Conservation (phyloP, 495 filamentous ascomycete species). For the Podospora didyma region DNA sequence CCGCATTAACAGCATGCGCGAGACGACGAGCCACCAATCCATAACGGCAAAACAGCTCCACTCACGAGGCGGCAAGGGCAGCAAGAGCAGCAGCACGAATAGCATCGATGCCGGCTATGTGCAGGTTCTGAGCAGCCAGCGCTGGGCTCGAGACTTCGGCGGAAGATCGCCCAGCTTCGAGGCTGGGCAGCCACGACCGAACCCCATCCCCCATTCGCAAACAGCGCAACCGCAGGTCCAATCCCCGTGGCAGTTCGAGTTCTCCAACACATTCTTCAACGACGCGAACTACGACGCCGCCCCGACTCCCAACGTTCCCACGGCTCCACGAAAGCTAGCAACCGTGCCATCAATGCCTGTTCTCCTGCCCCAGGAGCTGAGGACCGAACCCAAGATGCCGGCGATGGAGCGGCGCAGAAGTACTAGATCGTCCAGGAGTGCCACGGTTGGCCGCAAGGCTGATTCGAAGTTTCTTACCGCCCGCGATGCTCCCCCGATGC, state of each 20-base stretch:
- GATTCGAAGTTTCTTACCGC: conserved; percentile 17
- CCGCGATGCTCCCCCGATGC: conserved; percentile 27
- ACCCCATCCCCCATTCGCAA: conserved; percentile 8
- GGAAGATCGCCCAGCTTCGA: conserved; percentile 78
- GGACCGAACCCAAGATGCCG: conserved; percentile 27
- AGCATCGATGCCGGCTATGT: conserved; percentile 63
- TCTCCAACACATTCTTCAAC: conserved; percentile 41
- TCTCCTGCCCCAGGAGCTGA: conserved; percentile 37
- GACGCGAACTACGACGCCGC: conserved; percentile 71
- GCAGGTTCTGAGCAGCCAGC: conserved; percentile 50
- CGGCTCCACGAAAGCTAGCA: conserved; percentile 60
- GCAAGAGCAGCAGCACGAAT: conserved; percentile 68
- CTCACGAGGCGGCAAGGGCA: conserved; percentile 57
- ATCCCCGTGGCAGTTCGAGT: conserved; percentile 40
- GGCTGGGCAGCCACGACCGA: conserved; percentile 41
- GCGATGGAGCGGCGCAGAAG: conserved; percentile 56
- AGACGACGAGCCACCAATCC: conserved; percentile 32
- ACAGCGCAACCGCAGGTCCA: conserved; percentile 1
- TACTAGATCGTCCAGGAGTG: conserved; percentile 58
- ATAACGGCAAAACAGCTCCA: conserved; percentile 29
- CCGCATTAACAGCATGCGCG: conserved; percentile 60
- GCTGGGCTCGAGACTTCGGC: conserved; percentile 53
- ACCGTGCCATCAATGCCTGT: conserved; percentile 39
- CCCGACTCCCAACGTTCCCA: conserved; percentile 81
- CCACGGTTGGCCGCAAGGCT: conserved; percentile 36